Evolutionary conservation across 1,284 basidiomycete genomes (phyloP), one percentile per base, ranked within the genome.

Genomic region (Mixia osmundae): DNA sequence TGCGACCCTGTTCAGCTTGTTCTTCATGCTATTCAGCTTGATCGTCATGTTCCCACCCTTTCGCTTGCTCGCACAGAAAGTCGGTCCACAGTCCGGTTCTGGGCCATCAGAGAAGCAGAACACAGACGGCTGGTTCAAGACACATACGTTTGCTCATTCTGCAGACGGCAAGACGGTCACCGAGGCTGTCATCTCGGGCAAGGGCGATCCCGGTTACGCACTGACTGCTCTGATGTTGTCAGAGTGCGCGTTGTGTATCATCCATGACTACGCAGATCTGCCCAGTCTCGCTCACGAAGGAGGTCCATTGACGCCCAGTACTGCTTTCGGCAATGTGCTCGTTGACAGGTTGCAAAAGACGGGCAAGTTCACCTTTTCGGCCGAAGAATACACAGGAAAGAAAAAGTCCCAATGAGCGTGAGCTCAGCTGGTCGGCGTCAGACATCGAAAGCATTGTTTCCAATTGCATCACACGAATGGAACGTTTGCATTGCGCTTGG

Each of bases 181-280:
- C 5, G 30, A 39, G 21, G 43, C 44, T 3, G 37, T 39, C 3
- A 43, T 50, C 40, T 44, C 38, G 28, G 49, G 43, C 21, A 40
- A 44, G 18, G 44, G 45, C 12, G 50, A 52, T 39, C 50, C 50
- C n/a, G 50, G 50, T 8, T 52, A 52, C 37, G 32, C 32, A 4
- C 44, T 39, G 6, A 52, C 50, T 5, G 41, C 47, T 3, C 35
- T 43, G 20, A 42, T 50, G 35, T 44, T 52, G 25, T 42, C 38
- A 8, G 44, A 47, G 33, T 42, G 41, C 30, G 51, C 46, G 4
- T 36, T 51, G 12, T 38, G 39, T 14, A 33, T 51, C 5, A 44
- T 51, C 24, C 39, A 46, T 7, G 47, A 50, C 30, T 41, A 46
- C 33, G 45, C 48, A 25, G 42, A 43, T 4, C 35, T 52, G 12